Conservation (phyloP, 257 asterid genomes). For the Catharanthus roseus region DNA sequence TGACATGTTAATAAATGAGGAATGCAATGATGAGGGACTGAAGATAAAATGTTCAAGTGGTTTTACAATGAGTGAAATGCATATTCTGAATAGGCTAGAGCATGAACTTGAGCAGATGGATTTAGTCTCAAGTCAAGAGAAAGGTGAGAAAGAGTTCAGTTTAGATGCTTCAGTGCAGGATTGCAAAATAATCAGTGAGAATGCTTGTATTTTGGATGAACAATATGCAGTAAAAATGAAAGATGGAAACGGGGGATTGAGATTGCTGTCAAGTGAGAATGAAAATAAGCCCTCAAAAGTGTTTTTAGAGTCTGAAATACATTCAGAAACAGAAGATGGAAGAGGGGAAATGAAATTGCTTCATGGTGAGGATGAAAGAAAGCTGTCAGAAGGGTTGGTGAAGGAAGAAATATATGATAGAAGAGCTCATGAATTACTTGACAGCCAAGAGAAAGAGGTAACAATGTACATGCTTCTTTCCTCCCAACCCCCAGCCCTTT, state of each 20-base stretch:
- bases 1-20: not conserved
- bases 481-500: too few species aligned
- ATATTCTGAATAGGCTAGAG: not conserved
- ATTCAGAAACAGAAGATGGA: too few species aligned
- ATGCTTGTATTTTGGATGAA: not conserved
- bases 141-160: not conserved
- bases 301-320: too few species aligned
- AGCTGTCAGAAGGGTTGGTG: not conserved
- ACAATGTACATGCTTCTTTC: too few species aligned
- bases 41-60: constrained; percentile 2
- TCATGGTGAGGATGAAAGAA: not conserved
- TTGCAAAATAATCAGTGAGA: not conserved
- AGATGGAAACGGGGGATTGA: not conserved
- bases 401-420: not conserved
- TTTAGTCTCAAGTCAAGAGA: not conserved
- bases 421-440: not conserved
- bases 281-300: not conserved
- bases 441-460: not conserved
- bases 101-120: not conserved
- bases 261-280: not conserved
- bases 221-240: not conserved
- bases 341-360: too few species aligned
- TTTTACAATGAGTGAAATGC: not conserved
- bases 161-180: not conserved
- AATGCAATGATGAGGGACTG: not conserved